These are phyloP conservation scores for Colletotrichum gigasporum DNA, from an alignment of 2,329 filamentous ascomycete species.

Conservation along the genomic window DNA sequence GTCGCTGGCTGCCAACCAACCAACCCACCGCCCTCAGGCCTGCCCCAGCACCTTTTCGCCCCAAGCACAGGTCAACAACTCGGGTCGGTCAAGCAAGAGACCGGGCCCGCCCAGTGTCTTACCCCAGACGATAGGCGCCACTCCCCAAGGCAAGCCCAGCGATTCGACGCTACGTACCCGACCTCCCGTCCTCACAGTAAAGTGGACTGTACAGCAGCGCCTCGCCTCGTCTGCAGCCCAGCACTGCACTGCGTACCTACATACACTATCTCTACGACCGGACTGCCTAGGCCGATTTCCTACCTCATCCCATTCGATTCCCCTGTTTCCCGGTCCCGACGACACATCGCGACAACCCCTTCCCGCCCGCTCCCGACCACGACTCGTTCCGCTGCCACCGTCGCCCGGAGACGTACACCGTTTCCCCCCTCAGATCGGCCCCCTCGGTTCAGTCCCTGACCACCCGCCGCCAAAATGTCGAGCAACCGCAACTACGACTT, in stretches of 20 bases:
- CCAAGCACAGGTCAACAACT: neutral
- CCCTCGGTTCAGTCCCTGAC: constrained; percentile 28
- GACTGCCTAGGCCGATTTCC: constrained; percentile 15
- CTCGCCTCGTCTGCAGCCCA: constrained; percentile 23
- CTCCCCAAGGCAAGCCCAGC: constrained; percentile 6
- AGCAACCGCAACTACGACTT: constrained; percentile 99
- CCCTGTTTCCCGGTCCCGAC: constrained; percentile 21
- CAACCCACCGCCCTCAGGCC: neutral
- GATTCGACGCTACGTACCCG: constrained; percentile 21
- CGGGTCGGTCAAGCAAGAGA: constrained; percentile 20
- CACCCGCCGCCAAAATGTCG: constrained; percentile 73
- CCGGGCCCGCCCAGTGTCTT: constrained; percentile 19
- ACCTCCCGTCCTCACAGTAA: constrained; percentile 15
- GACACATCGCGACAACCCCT: constrained; percentile 23
- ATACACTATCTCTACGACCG: constrained; percentile 5
- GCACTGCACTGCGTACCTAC: constrained; percentile 17
- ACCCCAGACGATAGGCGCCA: constrained; percentile 26
- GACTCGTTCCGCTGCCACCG: neutral
- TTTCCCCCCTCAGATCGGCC: constrained; percentile 14
- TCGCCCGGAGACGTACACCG: constrained; percentile 1
- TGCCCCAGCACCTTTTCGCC: neutral
- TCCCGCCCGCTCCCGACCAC: neutral
- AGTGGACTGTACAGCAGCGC: constrained; percentile 24
- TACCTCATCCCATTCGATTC: constrained; percentile 16
- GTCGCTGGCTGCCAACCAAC: neutral